phyloP scores from a whole-genome alignment of 805 yeast species.

The Wickerhamomyces subpelliculosus region DNA sequence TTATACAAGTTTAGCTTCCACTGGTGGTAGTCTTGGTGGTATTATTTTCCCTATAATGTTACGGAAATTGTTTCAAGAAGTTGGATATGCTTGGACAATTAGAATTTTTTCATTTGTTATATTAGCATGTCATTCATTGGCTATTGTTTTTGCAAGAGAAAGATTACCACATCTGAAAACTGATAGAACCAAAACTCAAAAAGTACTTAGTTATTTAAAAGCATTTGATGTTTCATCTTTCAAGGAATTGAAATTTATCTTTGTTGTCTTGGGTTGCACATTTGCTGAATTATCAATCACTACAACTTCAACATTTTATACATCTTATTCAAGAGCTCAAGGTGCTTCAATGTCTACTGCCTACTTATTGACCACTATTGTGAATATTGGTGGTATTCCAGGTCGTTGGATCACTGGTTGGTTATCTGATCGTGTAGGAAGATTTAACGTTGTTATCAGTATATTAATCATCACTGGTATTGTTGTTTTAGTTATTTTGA shows the following conservation, averaged over 20 bases:
- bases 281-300: slow-evolving; percentile 40
- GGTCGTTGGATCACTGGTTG: slow-evolving; percentile 40
- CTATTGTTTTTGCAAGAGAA: slow-evolving; percentile 28
- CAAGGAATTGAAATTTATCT: slow-evolving; percentile 36
- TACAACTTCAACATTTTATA: slow-evolving; percentile 38
- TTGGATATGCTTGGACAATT: slow-evolving; percentile 48
- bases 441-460: slow-evolving; percentile 43
- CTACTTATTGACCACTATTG: slow-evolving; percentile 38
- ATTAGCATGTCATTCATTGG: neutral
- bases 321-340: slow-evolving; percentile 42
- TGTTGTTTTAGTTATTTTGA: slow-evolving; percentile 30
- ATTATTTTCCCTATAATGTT: slow-evolving; percentile 42
- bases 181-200: slow-evolving; percentile 21
- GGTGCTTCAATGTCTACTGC: slow-evolving; percentile 35
- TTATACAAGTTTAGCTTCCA: slow-evolving; percentile 37
- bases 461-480: slow-evolving; percentile 24
- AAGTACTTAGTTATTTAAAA: slow-evolving; percentile 16
- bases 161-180: slow-evolving; percentile 27
- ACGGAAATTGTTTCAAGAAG: slow-evolving; percentile 31
- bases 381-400: slow-evolving; percentile 33
- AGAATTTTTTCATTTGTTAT: slow-evolving; percentile 36
- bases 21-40: slow-evolving; percentile 46
- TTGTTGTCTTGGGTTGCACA: slow-evolving; percentile 36
- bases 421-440: slow-evolving; percentile 39
- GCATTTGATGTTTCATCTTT: slow-evolving; percentile 32